phyloP scores from a whole-genome alignment of 768 basidiomycete genomes.

The Porphyrellus cyaneotinctus region DNA sequence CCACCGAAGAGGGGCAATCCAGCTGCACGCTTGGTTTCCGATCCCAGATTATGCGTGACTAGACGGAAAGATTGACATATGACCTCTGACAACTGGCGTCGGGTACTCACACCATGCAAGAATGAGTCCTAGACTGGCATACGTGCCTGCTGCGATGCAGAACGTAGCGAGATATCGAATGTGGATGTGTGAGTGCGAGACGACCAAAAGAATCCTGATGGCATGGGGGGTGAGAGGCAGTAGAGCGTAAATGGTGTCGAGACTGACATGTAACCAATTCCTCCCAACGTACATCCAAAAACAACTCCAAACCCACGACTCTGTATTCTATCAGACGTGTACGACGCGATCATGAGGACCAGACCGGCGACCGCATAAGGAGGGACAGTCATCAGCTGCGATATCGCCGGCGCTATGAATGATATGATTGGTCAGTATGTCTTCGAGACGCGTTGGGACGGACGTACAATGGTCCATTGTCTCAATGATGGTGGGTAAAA shows the following conservation, averaged over 20 bases:
- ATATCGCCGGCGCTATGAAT: conserved; percentile 37
- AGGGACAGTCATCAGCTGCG: conserved; percentile 50
- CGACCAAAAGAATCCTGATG: conserved; percentile 33
- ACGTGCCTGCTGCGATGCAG: conserved; percentile 43
- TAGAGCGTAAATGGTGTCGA: not conserved
- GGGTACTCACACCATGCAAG: conserved; percentile 45
- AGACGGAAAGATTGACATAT: not conserved
- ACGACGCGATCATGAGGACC: conserved; percentile 35
- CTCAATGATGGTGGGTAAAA: conserved; percentile 53
- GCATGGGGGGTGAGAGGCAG: not conserved
- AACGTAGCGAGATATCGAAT: conserved; percentile 46
- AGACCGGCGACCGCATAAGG: conserved; percentile 46
- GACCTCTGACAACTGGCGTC: not conserved
- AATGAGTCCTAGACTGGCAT: conserved; percentile 41
- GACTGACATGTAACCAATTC: conserved; percentile 41
- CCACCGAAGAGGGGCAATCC: conserved; percentile 40
- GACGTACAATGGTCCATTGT: conserved; percentile 45
- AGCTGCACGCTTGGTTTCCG: conserved; percentile 43
- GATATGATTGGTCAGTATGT: not conserved
- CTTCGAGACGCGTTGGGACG: not conserved
- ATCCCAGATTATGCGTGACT: conserved; percentile 43
- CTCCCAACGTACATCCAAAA: conserved; percentile 30
- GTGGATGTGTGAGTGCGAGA: conserved; percentile 27
- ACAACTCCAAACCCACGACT: conserved; percentile 38
- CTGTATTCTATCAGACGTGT: conserved; percentile 42